A percentile compares a stretch with the other conserved stretches of the same genome.
These are phyloP conservation scores for Lachnellula suecica DNA, from an alignment of 2,329 filamentous ascomycete species.

Conservation along the genomic window DNA sequence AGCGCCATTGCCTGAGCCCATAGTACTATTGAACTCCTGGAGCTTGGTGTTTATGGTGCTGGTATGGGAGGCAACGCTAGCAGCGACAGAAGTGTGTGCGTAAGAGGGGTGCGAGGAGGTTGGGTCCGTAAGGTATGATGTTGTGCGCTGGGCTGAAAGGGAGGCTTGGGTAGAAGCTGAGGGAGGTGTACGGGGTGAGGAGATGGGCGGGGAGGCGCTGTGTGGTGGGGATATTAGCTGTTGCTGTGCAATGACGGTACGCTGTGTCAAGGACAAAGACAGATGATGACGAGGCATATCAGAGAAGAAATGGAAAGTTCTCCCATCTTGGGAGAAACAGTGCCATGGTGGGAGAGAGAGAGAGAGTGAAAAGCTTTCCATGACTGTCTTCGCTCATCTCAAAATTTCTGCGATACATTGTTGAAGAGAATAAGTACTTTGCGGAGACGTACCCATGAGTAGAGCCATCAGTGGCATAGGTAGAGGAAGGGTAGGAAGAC, in stretches of 20 bases:
- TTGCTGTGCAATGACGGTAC: background rate
- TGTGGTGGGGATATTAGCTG: background rate
- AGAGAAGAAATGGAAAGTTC: background rate
- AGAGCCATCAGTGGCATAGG: conserved; percentile 11
- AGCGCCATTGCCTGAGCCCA: background rate
- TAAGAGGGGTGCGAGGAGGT: background rate
- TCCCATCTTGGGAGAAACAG: background rate
- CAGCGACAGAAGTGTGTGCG: background rate
- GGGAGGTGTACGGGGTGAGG: background rate
- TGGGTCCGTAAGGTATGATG: background rate
- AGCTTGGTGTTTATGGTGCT: background rate
- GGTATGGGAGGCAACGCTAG: background rate
- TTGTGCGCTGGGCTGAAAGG: background rate
- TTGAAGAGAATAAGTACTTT: background rate
- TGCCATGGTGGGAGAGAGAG: background rate
- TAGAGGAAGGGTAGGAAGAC: conserved; percentile 10
- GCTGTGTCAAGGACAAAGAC: background rate
- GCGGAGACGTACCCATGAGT: background rate
- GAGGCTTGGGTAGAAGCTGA: background rate
- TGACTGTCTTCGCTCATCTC: too few relatives aligned
- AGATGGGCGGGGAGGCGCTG: background rate
- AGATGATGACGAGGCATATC: background rate
- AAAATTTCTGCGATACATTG: too few relatives aligned
- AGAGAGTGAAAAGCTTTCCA: too few relatives aligned
- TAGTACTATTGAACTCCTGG: background rate